phyloP scores from a whole-genome alignment of 768 basidiomycete species.

The Hemileccinum impolitum region DNA sequence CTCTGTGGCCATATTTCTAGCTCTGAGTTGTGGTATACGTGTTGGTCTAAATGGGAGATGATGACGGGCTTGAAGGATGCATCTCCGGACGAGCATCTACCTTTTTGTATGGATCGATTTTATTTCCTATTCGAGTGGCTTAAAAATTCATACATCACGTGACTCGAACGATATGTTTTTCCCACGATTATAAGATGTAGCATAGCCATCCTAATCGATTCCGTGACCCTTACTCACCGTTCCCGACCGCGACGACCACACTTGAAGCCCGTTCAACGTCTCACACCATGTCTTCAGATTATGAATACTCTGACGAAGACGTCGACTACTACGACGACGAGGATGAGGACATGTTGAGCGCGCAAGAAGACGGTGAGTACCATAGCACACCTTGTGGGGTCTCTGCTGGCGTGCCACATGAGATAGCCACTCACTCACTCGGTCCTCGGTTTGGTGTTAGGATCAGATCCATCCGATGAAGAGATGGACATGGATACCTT shows the following conservation, averaged over 20 bases:
- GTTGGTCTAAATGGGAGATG: background rate
- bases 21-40: conserved; percentile 2
- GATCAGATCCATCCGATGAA: conserved; percentile 46
- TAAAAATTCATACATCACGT: conserved; percentile 11
- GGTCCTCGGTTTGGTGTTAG: conserved; percentile 23
- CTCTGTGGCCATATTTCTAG: conserved; percentile 39
- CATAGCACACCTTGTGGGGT: conserved; percentile 2
- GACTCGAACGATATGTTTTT: background rate
- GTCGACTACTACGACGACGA: conserved; percentile 66
- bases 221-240: conserved; percentile 19
- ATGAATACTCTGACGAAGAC: conserved; percentile 69
- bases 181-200: conserved; percentile 11
- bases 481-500: conserved; percentile 70
- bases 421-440: conserved; percentile 17
- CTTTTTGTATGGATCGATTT: conserved; percentile 24
- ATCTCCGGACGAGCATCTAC: conserved; percentile 28
- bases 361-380: conserved; percentile 53
- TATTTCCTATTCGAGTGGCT: conserved; percentile 28
- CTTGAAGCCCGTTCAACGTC: conserved; percentile 2
- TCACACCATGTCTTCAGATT: conserved; percentile 57
- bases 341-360: conserved; percentile 62
- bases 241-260: conserved; percentile 16
- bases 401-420: conserved; percentile 23
- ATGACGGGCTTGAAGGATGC: conserved; percentile 8
- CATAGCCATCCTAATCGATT: conserved; percentile 30